A percentile compares a stretch with the other conserved stretches of the same genome.
Conservation (phyloP, 2,329 filamentous ascomycete genomes). For the Leptodontidium sp. region DNA sequence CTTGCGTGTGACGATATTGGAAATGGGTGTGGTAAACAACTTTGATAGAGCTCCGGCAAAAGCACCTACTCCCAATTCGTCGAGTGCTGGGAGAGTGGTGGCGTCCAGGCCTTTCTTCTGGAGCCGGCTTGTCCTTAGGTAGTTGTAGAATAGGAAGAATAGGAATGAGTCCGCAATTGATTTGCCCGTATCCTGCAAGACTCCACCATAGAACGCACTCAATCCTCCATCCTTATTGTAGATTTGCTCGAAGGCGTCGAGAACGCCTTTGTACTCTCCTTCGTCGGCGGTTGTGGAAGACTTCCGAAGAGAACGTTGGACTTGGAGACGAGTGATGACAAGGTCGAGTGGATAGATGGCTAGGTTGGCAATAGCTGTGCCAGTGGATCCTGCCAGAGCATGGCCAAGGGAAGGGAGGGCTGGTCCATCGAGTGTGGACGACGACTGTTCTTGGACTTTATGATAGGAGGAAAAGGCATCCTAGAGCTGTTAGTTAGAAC, state of each 20-base stretch:
- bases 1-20: constrained; percentile 83
- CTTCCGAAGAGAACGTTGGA: constrained; percentile 68
- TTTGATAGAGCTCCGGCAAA: constrained; percentile 78
- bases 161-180: constrained; percentile 80
- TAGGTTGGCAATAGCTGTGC: constrained; percentile 81
- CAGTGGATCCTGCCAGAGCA: constrained; percentile 80
- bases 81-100: constrained; percentile 63
- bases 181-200: constrained; percentile 70
- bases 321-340: constrained; percentile 82
- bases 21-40: constrained; percentile 79
- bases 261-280: constrained; percentile 68
- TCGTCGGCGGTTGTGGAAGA: constrained; percentile 40
- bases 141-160: constrained; percentile 84
- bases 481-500: constrained; percentile 27
- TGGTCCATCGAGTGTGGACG: constrained; percentile 46
- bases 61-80: constrained; percentile 79
- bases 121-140: constrained; percentile 51
- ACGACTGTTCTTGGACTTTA: constrained; percentile 48
- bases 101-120: constrained; percentile 49
- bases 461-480: constrained; percentile 46
- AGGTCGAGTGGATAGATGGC: constrained; percentile 83
- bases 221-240: constrained; percentile 73
- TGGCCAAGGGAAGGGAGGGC: constrained; percentile 79
- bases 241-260: constrained; percentile 76
- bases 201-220: constrained; percentile 73